These are phyloP conservation scores for Talaromyces nanjingensis DNA, from an alignment of 495 filamentous ascomycete genomes.

Conservation along the genomic window DNA sequence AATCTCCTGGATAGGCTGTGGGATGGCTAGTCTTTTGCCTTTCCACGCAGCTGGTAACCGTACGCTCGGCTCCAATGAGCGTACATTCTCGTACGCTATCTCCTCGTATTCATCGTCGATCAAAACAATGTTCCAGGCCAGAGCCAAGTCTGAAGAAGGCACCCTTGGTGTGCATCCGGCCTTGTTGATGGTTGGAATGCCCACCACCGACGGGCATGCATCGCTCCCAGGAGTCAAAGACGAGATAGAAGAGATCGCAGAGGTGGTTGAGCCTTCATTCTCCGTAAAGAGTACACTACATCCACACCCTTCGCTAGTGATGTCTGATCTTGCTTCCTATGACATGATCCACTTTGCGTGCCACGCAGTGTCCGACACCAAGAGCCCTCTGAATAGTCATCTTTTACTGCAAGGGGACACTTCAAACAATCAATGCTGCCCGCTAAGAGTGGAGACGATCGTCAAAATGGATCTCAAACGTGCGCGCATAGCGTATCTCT, in stretches of 20 bases:
- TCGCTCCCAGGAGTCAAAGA: background rate
- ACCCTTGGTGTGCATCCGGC: slow-evolving; percentile 9
- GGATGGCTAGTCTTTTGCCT: slow-evolving; percentile 13
- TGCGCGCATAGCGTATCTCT: slow-evolving; percentile 24
- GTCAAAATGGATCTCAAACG: slow-evolving; percentile 1
- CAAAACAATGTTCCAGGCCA: slow-evolving; percentile 16
- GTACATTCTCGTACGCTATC: slow-evolving; percentile 16
- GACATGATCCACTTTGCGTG: slow-evolving; percentile 24
- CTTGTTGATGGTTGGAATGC: slow-evolving; percentile 11
- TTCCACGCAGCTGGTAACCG: slow-evolving; percentile 17
- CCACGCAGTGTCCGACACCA: slow-evolving; percentile 15
- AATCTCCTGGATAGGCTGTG: slow-evolving; percentile 22
- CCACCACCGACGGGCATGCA: slow-evolving; percentile 12
- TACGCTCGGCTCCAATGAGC: slow-evolving; percentile 6
- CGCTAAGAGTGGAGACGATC: slow-evolving; percentile 9
- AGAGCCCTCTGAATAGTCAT: slow-evolving; percentile 16
- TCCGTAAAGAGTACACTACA: background rate
- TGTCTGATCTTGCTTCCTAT: slow-evolving; percentile 15
- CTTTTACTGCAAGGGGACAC: slow-evolving; percentile 14
- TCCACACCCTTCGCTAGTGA: slow-evolving; percentile 1
- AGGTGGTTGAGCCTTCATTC: slow-evolving; percentile 5
- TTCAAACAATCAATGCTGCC: slow-evolving; percentile 12
- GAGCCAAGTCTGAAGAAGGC: slow-evolving; percentile 1
- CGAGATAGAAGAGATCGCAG: background rate
- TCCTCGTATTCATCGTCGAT: slow-evolving; percentile 26